A percentile compares a stretch with the other conserved stretches of the same genome.
phyloP scores from a whole-genome alignment of 495 filamentous ascomycete species.

The Arthonia radiata region DNA sequence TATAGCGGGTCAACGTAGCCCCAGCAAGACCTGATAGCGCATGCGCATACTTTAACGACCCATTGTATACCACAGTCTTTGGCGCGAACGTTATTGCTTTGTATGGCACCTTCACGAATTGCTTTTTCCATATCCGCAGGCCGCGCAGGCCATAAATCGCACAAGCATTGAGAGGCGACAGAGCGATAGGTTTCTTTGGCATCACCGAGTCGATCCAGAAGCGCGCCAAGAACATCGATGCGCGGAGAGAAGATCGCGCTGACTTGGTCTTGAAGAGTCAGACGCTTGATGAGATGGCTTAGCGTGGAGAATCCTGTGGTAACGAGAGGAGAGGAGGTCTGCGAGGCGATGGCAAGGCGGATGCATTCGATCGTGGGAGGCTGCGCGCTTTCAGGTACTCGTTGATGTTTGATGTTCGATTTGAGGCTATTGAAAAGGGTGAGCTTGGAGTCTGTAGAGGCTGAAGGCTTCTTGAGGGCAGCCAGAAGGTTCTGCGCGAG shows the following conservation, averaged over 20 bases:
- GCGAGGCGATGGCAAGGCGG: slow-evolving; percentile 39
- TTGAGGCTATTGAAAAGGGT: slow-evolving; percentile 47
- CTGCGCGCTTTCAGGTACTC: slow-evolving; percentile 53
- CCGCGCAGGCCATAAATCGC: slow-evolving; percentile 43
- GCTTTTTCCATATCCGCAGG: slow-evolving; percentile 50
- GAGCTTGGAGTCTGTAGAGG: slow-evolving; percentile 44
- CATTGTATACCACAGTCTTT: slow-evolving; percentile 69
- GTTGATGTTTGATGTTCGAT: slow-evolving; percentile 67
- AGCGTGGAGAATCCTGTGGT: slow-evolving; percentile 63
- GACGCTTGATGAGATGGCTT: slow-evolving; percentile 58
- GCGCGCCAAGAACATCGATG: slow-evolving; percentile 36
- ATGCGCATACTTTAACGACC: slow-evolving; percentile 36
- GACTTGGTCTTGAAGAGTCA: slow-evolving; percentile 61
- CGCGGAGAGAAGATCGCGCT: too few relatives aligned
- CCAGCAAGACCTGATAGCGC: slow-evolving; percentile 1
- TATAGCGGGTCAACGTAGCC: slow-evolving; percentile 11
- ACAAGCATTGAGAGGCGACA: slow-evolving; percentile 45
- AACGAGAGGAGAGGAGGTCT: slow-evolving; percentile 36
- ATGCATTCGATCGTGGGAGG: slow-evolving; percentile 49
- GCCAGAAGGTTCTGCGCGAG: slow-evolving; percentile 39
- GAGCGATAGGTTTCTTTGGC: slow-evolving; percentile 55
- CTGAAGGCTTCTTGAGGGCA: slow-evolving; percentile 38
- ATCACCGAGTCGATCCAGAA: slow-evolving; percentile 73
- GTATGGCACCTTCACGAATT: slow-evolving; percentile 53
- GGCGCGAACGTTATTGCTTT: slow-evolving; percentile 51